phyloP scores from a whole-genome alignment of 768 basidiomycete genomes.

The Leccinellum luteum region DNA sequence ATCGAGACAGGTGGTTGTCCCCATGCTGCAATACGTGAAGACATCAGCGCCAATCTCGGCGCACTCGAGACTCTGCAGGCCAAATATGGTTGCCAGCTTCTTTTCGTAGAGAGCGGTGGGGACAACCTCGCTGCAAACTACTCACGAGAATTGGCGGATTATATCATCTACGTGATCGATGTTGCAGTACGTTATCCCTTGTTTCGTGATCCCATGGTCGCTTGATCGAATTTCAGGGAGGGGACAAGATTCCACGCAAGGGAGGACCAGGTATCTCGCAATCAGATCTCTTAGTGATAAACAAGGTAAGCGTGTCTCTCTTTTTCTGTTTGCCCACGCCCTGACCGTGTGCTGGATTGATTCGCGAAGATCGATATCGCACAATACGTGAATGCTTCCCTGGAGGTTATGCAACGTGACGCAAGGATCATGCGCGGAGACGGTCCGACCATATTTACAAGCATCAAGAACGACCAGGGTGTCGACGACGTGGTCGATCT shows the following conservation, averaged over 20 bases:
- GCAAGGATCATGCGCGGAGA: conserved; percentile 91
- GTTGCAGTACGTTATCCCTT: conserved; percentile 57
- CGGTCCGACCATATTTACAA: conserved; percentile 90
- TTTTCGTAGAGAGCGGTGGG: conserved; percentile 95
- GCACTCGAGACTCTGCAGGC: conserved; percentile 93
- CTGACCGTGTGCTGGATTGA: neutral
- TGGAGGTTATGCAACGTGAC: conserved; percentile 93
- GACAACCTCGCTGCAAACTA: conserved; percentile 98
- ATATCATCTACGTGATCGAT: conserved; percentile 92
- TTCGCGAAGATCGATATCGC: conserved; percentile 82
- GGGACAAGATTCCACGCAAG: conserved; percentile 98
- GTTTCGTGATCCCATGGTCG: neutral
- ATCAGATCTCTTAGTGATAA: conserved; percentile 91
- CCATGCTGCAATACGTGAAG: conserved; percentile 97
- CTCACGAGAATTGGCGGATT: conserved; percentile 93
- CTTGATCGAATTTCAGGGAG: conserved; percentile 57
- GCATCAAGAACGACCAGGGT: conserved; percentile 73
- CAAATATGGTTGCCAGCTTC: conserved; percentile 83
- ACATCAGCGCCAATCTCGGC: conserved; percentile 96
- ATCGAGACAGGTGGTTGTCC: conserved; percentile 99
- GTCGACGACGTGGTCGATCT: conserved; percentile 80
- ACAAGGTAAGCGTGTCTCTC: conserved; percentile 60
- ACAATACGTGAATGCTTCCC: conserved; percentile 85
- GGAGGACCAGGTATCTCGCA: conserved; percentile 97
- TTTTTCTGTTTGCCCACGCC: neutral